Base-by-base conservation (phyloP, 2,329 filamentous ascomycete genomes). In the Ascomycota sp. region DNA sequence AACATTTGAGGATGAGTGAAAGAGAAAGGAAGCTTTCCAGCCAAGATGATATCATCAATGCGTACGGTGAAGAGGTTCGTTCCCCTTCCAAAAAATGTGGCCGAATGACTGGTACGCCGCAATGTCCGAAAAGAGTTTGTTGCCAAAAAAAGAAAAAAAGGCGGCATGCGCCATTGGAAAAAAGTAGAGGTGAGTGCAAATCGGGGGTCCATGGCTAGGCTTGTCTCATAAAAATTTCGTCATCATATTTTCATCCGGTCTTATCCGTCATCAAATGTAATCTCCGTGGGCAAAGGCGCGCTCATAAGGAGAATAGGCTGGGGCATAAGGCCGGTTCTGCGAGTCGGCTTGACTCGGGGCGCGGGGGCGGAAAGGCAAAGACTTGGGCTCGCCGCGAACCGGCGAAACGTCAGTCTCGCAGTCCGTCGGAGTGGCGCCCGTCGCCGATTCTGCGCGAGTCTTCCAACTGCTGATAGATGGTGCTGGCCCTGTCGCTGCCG, bases 401-500 rank as follows among this genome's bases (percentile, higher is more conserved):
- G 51, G 50, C 32, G 53, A 52, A 30, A 68, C 31, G 13, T 70
- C 65, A 4, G n/a, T n/a, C n/a, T n/a, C n/a, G n/a, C n/a, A 56
- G 42, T 34, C 32, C 63, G 13, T 33, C 32, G 8, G 28, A 30
- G 20, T 28, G 28, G 25, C 32, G 28, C 6, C 32, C 32, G 25
- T 33, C 32, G 4, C 27, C 28, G 19, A 33, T 33, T 13, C 32
- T 23, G 24, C 52, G 50, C 32, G 53, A 52, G 30, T 69, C 32
- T 19, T 70, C 65, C 4, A 56, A 40, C 35, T 53, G 42, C 34
- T 51, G 50, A 32, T 61, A 62, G 22, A 58, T 44, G 31, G 59
- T 61, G 43, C 56, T 63, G 9, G 55, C 56, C 31, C 53, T 53
- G 36, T 74, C 69, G 40, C 63, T 69, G 28, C 55, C 60, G 29